phyloP scores from a whole-genome alignment of 2,329 filamentous ascomycete species.

The Cephalotrichum gorgonifer region DNA sequence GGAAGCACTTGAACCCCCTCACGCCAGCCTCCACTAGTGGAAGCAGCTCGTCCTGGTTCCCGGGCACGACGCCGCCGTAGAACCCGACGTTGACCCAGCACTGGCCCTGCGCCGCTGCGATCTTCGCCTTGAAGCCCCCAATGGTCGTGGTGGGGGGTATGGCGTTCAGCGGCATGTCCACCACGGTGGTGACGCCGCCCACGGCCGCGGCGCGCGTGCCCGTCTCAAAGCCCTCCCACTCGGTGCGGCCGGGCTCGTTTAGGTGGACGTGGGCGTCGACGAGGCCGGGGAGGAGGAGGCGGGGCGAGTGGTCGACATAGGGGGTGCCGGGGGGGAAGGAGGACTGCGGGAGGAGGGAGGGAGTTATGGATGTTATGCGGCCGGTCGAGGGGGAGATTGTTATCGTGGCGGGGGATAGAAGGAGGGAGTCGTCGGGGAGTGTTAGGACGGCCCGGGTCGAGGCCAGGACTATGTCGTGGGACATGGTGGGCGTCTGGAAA shows the following conservation, averaged over 20 bases:
- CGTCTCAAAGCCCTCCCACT: constrained; percentile 97
- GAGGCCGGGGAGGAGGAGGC: constrained; percentile 77
- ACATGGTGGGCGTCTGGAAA: background rate
- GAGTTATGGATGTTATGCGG: constrained; percentile 70
- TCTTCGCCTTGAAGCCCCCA: constrained; percentile 70
- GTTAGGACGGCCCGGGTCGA: constrained; percentile 77
- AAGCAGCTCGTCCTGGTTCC: constrained; percentile 70
- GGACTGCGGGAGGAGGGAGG: constrained; percentile 61
- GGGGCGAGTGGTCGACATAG: constrained; percentile 78
- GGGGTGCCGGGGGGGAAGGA: constrained; percentile 62
- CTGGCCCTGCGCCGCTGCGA: constrained; percentile 71
- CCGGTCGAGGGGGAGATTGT: constrained; percentile 67
- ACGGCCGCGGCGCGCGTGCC: constrained; percentile 90
- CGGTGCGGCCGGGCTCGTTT: constrained; percentile 91
- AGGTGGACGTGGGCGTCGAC: constrained; percentile 97
- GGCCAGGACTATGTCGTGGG: constrained; percentile 52
- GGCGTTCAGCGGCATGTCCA: constrained; percentile 97
- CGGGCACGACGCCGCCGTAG: constrained; percentile 89
- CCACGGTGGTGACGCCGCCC: constrained; percentile 89
- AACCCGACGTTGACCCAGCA: constrained; percentile 99
- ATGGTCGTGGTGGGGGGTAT: constrained; percentile 94
- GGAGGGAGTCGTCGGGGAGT: constrained; percentile 48
- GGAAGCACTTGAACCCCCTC: constrained; percentile 91
- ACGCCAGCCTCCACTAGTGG: constrained; percentile 78
- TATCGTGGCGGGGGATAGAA: constrained; percentile 73